Base-by-base conservation (phyloP, 192 early-diverging fungal genomes). In the Coemansia sp. region DNA sequence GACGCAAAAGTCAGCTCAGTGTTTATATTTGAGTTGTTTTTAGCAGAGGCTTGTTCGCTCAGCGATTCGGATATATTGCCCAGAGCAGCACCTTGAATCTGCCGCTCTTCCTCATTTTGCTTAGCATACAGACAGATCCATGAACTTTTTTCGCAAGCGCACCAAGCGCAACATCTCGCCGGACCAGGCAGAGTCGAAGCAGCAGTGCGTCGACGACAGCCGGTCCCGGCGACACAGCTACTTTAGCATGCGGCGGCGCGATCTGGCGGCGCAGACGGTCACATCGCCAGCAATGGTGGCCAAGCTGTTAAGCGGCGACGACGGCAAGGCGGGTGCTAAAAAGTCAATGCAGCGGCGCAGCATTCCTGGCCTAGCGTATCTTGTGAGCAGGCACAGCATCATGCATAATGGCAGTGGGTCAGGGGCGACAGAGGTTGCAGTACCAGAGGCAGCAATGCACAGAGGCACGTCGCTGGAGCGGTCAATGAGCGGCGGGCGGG, bases 91-190 rank as follows among this genome's bases (percentile, higher is more conserved):
- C 43, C 12, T 45, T 0, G 11, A 6, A 3, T 45, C 43, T 45
- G 43, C 43, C 12, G n/a, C n/a, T 45, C n/a, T 45, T n/a, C 3
- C 9, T 45, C 43, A 45, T 12, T 45, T 45, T 45, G n/a, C 5
- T n/a, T 45, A n/a, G 14, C n/a, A n/a, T n/a, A 45, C 43, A 45
- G 11, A 12, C 43, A 29, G 53, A 55, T 55, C 25, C 10, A 79
- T 79, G 76, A 69, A 79, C 53, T 73, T 79, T 60, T 73, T 72
- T 43, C 70, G 76, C 32, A 60, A 56, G 62, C 68, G 58, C 51
- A 21, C 32, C 41, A 59, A 37, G 64, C 70, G 70, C 29, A 48
- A 56, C 19, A n/a, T 37, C 7, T 55, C 51, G 25, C 21, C 65
- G n/a, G 57, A 49, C 10, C 32, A 55, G 14, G 58, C 55, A 35